A percentile compares a stretch with the other conserved stretches of the same genome.
Conservation (phyloP, 306 rosid genomes). For the Quercus agrifolia region DNA sequence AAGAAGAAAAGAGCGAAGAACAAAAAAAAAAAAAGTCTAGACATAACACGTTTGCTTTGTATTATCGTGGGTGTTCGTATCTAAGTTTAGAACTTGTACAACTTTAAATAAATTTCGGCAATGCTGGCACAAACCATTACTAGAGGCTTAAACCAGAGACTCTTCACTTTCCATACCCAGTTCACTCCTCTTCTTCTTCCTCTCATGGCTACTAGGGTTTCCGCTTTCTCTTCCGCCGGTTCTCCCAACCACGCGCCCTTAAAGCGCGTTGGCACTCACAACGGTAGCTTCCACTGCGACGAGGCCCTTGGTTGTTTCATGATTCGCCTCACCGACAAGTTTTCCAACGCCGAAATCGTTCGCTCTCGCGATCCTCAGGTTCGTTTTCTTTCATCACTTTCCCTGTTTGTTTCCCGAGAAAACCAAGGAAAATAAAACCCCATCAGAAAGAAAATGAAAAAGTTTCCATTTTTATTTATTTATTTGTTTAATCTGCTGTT, state of each 20-base stretch:
- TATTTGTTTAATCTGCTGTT: slow-evolving; percentile 9
- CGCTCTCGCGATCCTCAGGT: slow-evolving; percentile 90
- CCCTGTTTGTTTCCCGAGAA: slow-evolving; percentile 1
- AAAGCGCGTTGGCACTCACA: slow-evolving; percentile 93
- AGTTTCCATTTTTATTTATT: not conserved
- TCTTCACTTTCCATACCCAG: slow-evolving; percentile 6
- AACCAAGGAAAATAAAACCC: not conserved
- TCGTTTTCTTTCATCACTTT: not conserved
- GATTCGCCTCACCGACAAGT: slow-evolving; percentile 86
- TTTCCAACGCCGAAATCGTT: slow-evolving; percentile 68
- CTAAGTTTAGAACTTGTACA: too few species aligned
- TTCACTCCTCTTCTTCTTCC: slow-evolving; percentile 13
- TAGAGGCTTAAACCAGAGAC: slow-evolving; percentile 18
- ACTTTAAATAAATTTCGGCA: not conserved
- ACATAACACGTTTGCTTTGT: too few species aligned
- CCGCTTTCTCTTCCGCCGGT: slow-evolving; percentile 30
- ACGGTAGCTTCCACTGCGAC: slow-evolving; percentile 96
- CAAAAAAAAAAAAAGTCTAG: too few species aligned
- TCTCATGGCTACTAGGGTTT: slow-evolving; percentile 22
- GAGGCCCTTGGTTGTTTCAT: slow-evolving; percentile 99
- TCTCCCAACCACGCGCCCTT: slow-evolving; percentile 35
- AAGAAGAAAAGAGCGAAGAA: too few species aligned
- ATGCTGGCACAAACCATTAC: slow-evolving; percentile 4
- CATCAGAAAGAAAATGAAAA: not conserved
- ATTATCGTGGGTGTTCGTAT: too few species aligned